Evolutionary conservation across 208 protist genomes (phyloP).

Genomic region (Acanthamoeba castellanii): DNA sequence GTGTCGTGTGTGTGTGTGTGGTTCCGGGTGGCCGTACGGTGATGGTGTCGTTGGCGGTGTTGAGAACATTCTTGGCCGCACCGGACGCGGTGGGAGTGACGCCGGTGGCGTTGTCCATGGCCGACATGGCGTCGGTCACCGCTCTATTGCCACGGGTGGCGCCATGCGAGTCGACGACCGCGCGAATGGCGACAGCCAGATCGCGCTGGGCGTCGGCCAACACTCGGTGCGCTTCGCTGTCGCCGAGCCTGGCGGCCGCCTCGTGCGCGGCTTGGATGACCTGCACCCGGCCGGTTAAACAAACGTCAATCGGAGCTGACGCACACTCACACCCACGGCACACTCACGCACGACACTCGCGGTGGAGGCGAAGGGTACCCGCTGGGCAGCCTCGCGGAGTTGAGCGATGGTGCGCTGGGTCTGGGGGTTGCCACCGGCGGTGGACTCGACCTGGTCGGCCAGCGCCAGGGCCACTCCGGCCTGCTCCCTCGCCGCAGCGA

Average conservation of each 20-base stretch:
- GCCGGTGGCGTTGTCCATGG: slow-evolving; percentile 3
- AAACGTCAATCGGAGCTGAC: too few species aligned
- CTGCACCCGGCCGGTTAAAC: neutral
- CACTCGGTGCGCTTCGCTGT: neutral
- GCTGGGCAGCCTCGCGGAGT: slow-evolving; percentile 1
- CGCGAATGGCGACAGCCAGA: slow-evolving; percentile 2
- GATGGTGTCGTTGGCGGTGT: slow-evolving; percentile 25
- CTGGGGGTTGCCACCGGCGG: neutral
- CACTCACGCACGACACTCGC: too few species aligned
- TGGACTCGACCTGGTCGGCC: neutral
- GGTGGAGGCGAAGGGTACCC: too few species aligned
- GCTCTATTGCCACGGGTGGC: neutral
- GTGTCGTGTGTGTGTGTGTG: too few species aligned
- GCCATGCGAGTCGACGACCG: neutral
- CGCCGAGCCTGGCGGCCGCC: neutral
- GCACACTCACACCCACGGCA: too few species aligned
- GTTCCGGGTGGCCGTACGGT: neutral
- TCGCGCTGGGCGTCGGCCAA: slow-evolving; percentile 7
- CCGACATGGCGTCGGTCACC: neutral
- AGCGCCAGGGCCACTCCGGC: slow-evolving; percentile 6
- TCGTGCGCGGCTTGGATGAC: slow-evolving; percentile 28
- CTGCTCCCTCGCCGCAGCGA: neutral
- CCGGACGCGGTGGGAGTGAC: neutral
- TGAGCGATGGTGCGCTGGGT: neutral
- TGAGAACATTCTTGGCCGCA: neutral